Evolutionary conservation across 2,329 filamentous ascomycete genomes (phyloP), one percentile per base, ranked within the genome.

Genomic region (Niveomyces coronatus): DNA sequence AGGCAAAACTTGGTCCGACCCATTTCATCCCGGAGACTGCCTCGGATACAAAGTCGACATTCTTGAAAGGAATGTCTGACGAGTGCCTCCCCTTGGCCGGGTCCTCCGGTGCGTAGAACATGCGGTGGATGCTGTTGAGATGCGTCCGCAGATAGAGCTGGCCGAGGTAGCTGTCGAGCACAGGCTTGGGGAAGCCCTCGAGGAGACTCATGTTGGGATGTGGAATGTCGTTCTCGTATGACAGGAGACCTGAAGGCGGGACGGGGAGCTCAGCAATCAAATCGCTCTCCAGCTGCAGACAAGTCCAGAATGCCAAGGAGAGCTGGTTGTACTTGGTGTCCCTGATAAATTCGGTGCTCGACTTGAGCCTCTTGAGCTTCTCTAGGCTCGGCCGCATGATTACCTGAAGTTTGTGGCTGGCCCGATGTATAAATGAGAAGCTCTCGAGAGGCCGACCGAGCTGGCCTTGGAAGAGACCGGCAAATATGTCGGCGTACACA

Each of bases 251-350:
- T 1, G 76, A 79, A 4, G 75, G 74, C 1, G 74, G 72, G 3
- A 76, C 61, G 13, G 67, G 73, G 42, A 96, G 68, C 59, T 98
- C 91, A 3, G 91, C 91, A 32, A 95, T 71, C 31, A 43, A 33
- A 20, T 43, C 37, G 30, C 41, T 43, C 60, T 96, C 89, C 9
- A 96, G 69, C 53, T 96, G 89, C 45, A 95, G 65, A 54, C 85
- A 94, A 7, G 88, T 91, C 89, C 89, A 96, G 51, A 88, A 95
- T 0, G 85, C 82, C 49, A 93, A 71, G 11, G 82, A 67, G 24
- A 82, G 67, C 40, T 81, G 68, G 52, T 87, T 85, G 49, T 60
- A 57, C 47, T 58, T 60, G 41, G 55, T 58, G 27, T 64, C 67
- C 27, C 58, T 60, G 20, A 68, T 59, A 47, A 65, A 49, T 41